These are phyloP conservation scores for Tetradesmus lagerheimii DNA, from an alignment of 139 green algal species.

Conservation along the genomic window DNA sequence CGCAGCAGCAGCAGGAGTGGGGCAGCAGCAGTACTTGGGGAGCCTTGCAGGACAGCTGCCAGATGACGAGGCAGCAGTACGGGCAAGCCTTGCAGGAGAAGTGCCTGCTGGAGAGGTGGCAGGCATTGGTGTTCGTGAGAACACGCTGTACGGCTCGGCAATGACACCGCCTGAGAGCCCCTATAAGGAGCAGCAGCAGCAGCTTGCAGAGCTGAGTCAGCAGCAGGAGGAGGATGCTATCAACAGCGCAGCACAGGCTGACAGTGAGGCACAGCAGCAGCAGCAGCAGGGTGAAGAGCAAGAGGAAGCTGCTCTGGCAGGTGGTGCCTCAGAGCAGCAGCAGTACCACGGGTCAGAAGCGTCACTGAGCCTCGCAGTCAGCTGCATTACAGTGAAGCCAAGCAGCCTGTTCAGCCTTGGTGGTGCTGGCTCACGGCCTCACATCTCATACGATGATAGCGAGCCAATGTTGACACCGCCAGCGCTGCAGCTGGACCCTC, in stretches of 20 bases:
- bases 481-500: neutral
- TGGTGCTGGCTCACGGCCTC: neutral
- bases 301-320: neutral
- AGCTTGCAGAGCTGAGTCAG: neutral
- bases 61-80: neutral
- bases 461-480: neutral
- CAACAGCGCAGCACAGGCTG: neutral
- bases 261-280: neutral
- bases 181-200: conserved; percentile 13
- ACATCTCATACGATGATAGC: neutral
- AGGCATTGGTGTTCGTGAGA: neutral
- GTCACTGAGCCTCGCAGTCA: neutral
- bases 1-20: neutral
- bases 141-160: neutral
- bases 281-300: neutral
- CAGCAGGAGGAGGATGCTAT: neutral
- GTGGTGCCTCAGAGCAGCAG: neutral
- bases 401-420: neutral
- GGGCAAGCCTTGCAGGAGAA: neutral
- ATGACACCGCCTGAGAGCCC: neutral
- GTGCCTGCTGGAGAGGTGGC: neutral
- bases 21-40: neutral
- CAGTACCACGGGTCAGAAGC: neutral
- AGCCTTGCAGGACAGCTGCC: neutral
- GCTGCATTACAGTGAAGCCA: neutral